Base-by-base conservation (phyloP, 108 stramenopile species). In the Stephanodiscus triporus region DNA sequence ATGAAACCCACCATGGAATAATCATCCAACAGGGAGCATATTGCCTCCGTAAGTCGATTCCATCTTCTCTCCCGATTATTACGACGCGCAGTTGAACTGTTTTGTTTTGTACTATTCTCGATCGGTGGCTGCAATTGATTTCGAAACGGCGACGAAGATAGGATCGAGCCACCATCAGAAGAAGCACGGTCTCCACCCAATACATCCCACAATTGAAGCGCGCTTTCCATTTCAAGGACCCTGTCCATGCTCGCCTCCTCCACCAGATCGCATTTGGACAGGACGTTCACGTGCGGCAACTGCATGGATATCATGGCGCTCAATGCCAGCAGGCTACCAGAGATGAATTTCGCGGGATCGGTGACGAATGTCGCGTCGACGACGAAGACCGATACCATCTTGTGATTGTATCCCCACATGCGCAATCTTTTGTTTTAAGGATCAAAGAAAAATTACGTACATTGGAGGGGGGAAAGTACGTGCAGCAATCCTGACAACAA, bases 221-320 rank as follows among this genome's bases (percentile, higher is more conserved):
- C 97, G 74, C 86, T 89, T 34, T 90, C 84, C 32, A 85, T 70
- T 64, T 86, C 89, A 49, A 97, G 69, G 30, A 97, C 88, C 17
- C 63, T 49, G 29, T 92, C 90, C 45, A 97, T 84, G 49, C 85
- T 80, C 42, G 80, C 83, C 73, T 95, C 85, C 47, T 91, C 79
- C 14, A 97, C 85, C 57, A 98, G 75, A 85, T 99, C 97, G 64
- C 96, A 94, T 84, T 98, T 99, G 55, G 91, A 92, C 61, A 99
- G 71, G 20, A 99, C 94, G 83, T 98, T 99, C 16, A 98, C 84
- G 74, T 98, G 97, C 9, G 99, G 97, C 20, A 97, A 71, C 66
- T 98, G 96, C 68, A 99, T 85, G 32, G 91, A 84, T 69, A 99
- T 87, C 99, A 99, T 99, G 66, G 97, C 95, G 61, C 86, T 84